Evolutionary conservation across 73 alveolate genomes (phyloP), one percentile per base, ranked within the genome.

Genomic region (Paramecium primaurelia): DNA sequence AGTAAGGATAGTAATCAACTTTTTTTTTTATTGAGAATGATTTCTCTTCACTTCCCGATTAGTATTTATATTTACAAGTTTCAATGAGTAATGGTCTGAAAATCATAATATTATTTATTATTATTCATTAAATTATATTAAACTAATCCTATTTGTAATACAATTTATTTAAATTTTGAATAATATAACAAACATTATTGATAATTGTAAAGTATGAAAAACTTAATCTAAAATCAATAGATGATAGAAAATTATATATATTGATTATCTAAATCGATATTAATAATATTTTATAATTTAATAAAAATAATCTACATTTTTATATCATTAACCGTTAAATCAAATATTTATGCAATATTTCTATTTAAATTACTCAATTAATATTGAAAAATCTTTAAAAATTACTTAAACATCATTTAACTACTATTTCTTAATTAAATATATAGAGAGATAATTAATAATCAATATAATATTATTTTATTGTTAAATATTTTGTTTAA

Each of bases 21-120:
- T 75, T 75, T 42, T 75, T 75, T 75, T 75, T 75, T 34, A 75
- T 75, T 36, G 88, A 30, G 30, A 75, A 75, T n/a, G 58, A 38
- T 42, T 75, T 75, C 59, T 75, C 88, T 75, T 42, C 88, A 16
- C 47, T 16, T n/a, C 68, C 60, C 4, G 8, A 75, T 42, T 20
- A 8, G 34, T 75, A 75, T 34, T 75, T 75, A 38, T 75, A 75
- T 75, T 36, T 10, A 38, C 58, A 42, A 30, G 88, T 75, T 38
- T 75, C 88, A 0, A 75, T 75, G 36, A 75, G 68, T 75, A 75
- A 75, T 38, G 88, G 88, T 36, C 34, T 36, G 26, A 32, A 75
- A 75, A 75, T 42, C 58, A 36, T 75, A 68, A 68, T 68, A 68
- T 54, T 16, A 54, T 18, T 54, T 54, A 54, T 54, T 54, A 54